Evolutionary conservation across 495 filamentous ascomycete species (phyloP).

Genomic region (Oleoguttula mirabilis): DNA sequence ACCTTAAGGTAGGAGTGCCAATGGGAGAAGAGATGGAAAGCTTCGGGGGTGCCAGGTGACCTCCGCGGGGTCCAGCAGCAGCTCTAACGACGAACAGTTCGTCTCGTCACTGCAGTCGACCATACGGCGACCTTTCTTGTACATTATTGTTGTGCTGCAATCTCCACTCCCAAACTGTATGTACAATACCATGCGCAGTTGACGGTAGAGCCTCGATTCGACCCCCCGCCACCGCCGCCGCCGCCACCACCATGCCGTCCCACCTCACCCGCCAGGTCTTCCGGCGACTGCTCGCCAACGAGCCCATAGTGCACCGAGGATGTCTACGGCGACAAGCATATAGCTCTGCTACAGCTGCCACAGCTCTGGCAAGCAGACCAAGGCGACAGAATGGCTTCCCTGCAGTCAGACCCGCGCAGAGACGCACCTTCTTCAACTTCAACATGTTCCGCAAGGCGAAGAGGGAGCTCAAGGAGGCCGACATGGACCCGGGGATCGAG

Average conservation of each 20-base stretch:
- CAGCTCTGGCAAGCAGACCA: slow-evolving; percentile 9
- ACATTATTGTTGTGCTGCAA: too few species aligned
- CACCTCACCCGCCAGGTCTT: slow-evolving; percentile 67
- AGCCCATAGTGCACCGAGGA: slow-evolving; percentile 37
- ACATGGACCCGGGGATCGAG: slow-evolving; percentile 49
- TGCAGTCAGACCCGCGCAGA: slow-evolving; percentile 22
- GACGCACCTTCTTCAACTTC: slow-evolving; percentile 47
- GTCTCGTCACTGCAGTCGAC: too few species aligned
- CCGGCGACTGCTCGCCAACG: slow-evolving; percentile 53
- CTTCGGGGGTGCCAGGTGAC: too few species aligned
- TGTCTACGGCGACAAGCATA: slow-evolving; percentile 28
- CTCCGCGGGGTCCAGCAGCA: too few species aligned
- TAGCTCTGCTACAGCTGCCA: slow-evolving; percentile 4
- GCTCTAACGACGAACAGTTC: too few species aligned
- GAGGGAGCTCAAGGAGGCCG: slow-evolving; percentile 39
- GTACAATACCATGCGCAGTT: too few species aligned
- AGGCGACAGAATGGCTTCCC: slow-evolving; percentile 1
- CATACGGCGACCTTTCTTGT: too few species aligned
- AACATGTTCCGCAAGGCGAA: slow-evolving; percentile 39
- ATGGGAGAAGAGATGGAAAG: too few species aligned
- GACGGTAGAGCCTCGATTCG: too few species aligned
- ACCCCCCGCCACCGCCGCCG: too few species aligned
- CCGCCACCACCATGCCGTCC: slow-evolving; percentile 52
- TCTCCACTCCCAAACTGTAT: too few species aligned
- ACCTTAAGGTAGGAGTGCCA: too few species aligned